Conservation (phyloP, 192 early-diverging fungal genomes). For the Coemansia sp. region DNA sequence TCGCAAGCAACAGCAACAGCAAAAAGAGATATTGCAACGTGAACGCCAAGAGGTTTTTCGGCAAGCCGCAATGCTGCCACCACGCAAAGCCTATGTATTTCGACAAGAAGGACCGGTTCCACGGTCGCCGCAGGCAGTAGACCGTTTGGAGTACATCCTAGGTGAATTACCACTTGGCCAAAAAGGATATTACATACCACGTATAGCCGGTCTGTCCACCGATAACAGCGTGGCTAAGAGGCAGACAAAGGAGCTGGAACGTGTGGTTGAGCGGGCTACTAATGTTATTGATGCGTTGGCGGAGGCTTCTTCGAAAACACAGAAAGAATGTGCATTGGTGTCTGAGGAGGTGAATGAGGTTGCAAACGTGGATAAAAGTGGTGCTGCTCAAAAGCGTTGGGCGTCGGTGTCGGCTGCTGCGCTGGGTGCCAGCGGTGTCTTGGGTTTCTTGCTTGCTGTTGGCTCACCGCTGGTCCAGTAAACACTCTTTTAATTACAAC, state of each 20-base stretch:
- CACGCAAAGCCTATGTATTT: constrained; percentile 6
- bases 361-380: background rate
- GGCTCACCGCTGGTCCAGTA: background rate
- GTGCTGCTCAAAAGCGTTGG: background rate
- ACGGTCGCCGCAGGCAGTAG: constrained; percentile 16
- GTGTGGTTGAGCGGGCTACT: background rate
- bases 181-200: background rate
- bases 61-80: background rate
- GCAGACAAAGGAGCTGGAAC: background rate
- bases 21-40: constrained; percentile 1
- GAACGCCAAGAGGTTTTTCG: background rate
- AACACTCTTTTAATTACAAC: background rate
- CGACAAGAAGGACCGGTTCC: constrained; percentile 14
- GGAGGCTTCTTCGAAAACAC: background rate
- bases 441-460: background rate
- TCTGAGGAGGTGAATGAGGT: no score
- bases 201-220: background rate
- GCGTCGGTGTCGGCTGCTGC: background rate
- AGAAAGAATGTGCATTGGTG: background rate
- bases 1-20: constrained; percentile 5
- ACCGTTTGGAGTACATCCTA: constrained; percentile 24
- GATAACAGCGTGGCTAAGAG: background rate
- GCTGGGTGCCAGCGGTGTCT: background rate
- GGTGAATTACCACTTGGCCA: constrained; percentile 16
- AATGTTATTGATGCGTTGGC: background rate